Conservation (phyloP, 192 early-diverging fungal genomes). For the Umbelopsis ramanniana region DNA sequence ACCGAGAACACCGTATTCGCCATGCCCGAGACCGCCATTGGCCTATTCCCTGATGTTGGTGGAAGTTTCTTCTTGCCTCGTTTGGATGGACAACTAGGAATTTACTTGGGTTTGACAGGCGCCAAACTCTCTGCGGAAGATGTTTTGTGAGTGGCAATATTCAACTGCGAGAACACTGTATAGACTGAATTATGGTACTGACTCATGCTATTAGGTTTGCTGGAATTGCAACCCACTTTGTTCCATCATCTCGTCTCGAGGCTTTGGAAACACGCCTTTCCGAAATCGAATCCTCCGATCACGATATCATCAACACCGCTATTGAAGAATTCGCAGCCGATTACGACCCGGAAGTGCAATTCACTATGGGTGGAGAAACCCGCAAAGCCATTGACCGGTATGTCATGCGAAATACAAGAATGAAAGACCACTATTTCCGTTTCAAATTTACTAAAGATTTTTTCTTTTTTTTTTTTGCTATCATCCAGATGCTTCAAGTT, state of each 20-base stretch:
- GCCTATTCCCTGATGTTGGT: slow-evolving; percentile 97
- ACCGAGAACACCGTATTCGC: slow-evolving; percentile 95
- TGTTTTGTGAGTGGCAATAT: slow-evolving; percentile 61
- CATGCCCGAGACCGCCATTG: slow-evolving; percentile 98
- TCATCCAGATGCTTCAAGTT: slow-evolving; percentile 75
- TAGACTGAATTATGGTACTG: not conserved
- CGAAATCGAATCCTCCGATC: slow-evolving; percentile 77
- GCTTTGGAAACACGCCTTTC: slow-evolving; percentile 80
- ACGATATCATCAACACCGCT: slow-evolving; percentile 80
- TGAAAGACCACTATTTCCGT: no score
- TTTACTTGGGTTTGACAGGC: slow-evolving; percentile 90
- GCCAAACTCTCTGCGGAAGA: slow-evolving; percentile 77
- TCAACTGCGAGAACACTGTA: no score
- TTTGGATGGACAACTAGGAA: slow-evolving; percentile 92
- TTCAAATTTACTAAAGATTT: not conserved
- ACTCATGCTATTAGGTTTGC: slow-evolving; percentile 56
- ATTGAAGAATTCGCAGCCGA: slow-evolving; percentile 91
- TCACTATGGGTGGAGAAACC: slow-evolving; percentile 46
- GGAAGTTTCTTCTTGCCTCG: slow-evolving; percentile 93
- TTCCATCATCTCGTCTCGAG: slow-evolving; percentile 82
- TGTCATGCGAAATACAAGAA: not conserved
- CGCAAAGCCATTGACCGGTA: slow-evolving; percentile 65
- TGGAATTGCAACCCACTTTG: slow-evolving; percentile 96
- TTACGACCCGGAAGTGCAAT: slow-evolving; percentile 43
- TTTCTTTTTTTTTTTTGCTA: not conserved